Evolutionary conservation across 495 filamentous ascomycete genomes (phyloP).

Genomic region (Collariella sp.): DNA sequence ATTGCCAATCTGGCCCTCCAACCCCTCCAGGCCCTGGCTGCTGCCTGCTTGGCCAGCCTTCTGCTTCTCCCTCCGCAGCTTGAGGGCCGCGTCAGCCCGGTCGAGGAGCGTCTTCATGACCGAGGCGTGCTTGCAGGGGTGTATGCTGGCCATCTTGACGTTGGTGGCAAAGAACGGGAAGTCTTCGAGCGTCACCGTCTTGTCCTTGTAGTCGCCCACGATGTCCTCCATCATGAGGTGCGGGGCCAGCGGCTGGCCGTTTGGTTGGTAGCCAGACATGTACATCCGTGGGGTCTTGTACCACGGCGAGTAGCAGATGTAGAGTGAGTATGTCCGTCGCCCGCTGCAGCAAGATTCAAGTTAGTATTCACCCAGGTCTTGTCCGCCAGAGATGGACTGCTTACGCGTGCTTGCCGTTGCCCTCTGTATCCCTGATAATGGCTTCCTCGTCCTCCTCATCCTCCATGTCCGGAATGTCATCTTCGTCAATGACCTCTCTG

Average conservation of each 20-base stretch:
- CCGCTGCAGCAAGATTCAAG: conserved; percentile 43
- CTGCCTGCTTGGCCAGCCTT: conserved; percentile 41
- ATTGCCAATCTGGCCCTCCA: conserved; percentile 53
- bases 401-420: conserved; percentile 57
- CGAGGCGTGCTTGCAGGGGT: conserved; percentile 84
- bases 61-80: conserved; percentile 76
- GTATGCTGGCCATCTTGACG: conserved; percentile 92
- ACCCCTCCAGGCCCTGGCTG: conserved; percentile 46
- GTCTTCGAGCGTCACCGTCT: conserved; percentile 96
- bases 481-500: conserved; percentile 60
- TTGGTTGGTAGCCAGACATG: conserved; percentile 79
- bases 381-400: conserved; percentile 23
- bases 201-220: conserved; percentile 98
- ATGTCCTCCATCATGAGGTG: conserved; percentile 98
- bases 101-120: conserved; percentile 98
- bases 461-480: conserved; percentile 96
- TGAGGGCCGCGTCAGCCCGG: conserved; percentile 85
- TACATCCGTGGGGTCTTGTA: conserved; percentile 96
- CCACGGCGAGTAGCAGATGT: conserved; percentile 95
- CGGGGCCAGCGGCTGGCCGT: conserved; percentile 75
- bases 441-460: conserved; percentile 97
- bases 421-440: conserved; percentile 74
- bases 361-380: conserved; percentile 5
- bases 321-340: conserved; percentile 87
- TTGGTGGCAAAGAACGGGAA: conserved; percentile 81